Evolutionary conservation across 345 rosid species (phyloP), one percentile per base, ranked within the genome.

Genomic region (Populus euphratica): DNA sequence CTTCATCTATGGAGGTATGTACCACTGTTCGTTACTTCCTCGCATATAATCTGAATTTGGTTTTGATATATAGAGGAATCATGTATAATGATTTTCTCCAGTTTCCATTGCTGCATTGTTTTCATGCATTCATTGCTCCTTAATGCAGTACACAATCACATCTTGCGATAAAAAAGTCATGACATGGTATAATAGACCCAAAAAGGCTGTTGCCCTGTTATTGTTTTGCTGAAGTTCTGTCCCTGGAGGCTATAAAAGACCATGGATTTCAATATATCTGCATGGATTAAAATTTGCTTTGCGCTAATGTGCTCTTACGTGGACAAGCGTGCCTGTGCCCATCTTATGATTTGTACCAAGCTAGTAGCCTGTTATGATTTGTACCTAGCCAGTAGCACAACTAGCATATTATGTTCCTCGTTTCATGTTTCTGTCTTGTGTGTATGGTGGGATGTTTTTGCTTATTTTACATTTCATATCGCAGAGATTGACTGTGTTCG

Each of bases 401-500:
- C 64, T 33, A 25, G 27, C 36, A 41, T 61, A 39, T 25, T 23
- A 12, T 29, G 9, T 68, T n/a, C 54, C 43, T 43, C 20, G 29
- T 50, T 20, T 70, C 50, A 43, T 36, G 21, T n/a, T 21, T 31
- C 56, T 21, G 49, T 10, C 12, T 78, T 54, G 73, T 70, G 17
- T 21, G 49, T 10, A 20, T 78, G 63, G 73, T 70, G 17, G 71
- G 66, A 56, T 33, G 41, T 69, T 77, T 75, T 52, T 43, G 7
- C 86, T 79, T 21, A 81, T 44, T 25, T 18, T 11, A 36, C 13
- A 41, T 13, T 74, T 39, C 65, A 73, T 79, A 8, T 72, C 86
- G 84, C 85, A 96, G 99, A 74, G 90, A 49, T 81, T 90, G 81
- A 94, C 97, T 72, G 78, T 81, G 23, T 87, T 90, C 25, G 99